phyloP scores from a whole-genome alignment of 306 rosid species.

The Castanea sativa region DNA sequence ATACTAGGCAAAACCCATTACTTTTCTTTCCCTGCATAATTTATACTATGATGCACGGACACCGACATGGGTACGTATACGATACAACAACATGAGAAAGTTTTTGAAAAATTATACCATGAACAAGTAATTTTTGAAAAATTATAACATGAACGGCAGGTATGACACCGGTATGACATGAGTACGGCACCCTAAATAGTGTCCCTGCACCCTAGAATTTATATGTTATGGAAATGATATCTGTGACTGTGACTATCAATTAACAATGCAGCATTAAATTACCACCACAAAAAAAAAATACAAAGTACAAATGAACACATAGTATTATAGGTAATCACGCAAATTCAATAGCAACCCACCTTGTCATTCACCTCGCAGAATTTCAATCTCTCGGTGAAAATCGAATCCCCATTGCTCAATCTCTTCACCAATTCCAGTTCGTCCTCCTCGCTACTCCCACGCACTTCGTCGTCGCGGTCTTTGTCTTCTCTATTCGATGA shows the following conservation, averaged over 20 bases:
- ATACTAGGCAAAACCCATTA: neutral
- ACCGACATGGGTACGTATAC: no score
- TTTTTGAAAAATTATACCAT: no score
- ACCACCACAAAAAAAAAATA: no score
- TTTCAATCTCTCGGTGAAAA: conserved; percentile 84
- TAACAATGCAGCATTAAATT: neutral
- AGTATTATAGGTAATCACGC: neutral
- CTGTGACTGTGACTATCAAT: neutral
- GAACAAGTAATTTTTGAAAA: no score
- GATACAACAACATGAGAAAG: no score
- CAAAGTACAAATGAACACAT: neutral
- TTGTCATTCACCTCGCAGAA: conserved; percentile 89
- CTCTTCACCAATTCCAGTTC: conserved; percentile 42
- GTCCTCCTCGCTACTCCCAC: conserved; percentile 39
- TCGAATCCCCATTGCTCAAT: conserved; percentile 78
- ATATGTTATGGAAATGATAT: neutral
- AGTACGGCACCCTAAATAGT: no score
- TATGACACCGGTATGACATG: no score
- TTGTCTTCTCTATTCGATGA: conserved; percentile 43
- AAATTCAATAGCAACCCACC: conserved; percentile 42
- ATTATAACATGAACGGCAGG: no score
- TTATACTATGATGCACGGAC: no score
- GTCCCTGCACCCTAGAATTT: neutral
- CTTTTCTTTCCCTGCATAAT: no score
- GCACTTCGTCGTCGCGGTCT: conserved; percentile 30